Evolutionary conservation across 805 yeast species (phyloP), one percentile per base, ranked within the genome.

Genomic region (Metschnikowia reukaufii): DNA sequence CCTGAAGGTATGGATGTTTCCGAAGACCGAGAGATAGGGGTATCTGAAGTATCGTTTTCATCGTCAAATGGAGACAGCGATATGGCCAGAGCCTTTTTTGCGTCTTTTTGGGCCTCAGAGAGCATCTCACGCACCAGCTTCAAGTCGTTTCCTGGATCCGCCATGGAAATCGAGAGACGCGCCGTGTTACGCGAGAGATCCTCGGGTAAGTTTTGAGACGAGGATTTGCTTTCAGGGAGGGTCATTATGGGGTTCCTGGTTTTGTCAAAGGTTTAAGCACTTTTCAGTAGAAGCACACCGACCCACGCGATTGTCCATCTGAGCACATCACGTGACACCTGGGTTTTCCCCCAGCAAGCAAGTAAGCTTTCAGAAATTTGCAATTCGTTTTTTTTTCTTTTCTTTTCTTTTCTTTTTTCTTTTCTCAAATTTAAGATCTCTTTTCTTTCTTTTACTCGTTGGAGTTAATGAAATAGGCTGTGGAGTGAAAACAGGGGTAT

Each of bases 1-100:
- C n/a, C 47, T 45, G 30, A 21, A 19, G 36, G 21, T 39, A n/a
- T 47, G 46, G 37, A 37, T 16, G 13, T 49, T 49, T 7, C 59
- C 58, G 18, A 64, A 55, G 25, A 61, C 45, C 68, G 64, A 38
- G 67, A 42, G 30, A 67, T 46, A 2, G 62, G 65, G 13, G 62
- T 68, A 16, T 44, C 60, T 42, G 23, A 42, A 3, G 55, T 55
- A 16, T 47, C 53, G 20, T 58, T 55, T 13, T 56, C 58, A n/a
- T 61, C 66, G 21, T 54, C 54, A 27, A 59, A 47, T 2, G 65
- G 61, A 17, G 56, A 58, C 29, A 59, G 45, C 4, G 62, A 59
- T 9, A 63, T 55, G n/a, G 23, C 39, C 19, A 20, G 37, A 10
- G 41, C 21, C 31, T 45, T 39, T 23, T 45, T 40, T 45, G 48